Evolutionary conservation across 208 protist genomes (phyloP), one percentile per base, ranked within the genome.

Genomic region (Naegleria lovaniensis): DNA sequence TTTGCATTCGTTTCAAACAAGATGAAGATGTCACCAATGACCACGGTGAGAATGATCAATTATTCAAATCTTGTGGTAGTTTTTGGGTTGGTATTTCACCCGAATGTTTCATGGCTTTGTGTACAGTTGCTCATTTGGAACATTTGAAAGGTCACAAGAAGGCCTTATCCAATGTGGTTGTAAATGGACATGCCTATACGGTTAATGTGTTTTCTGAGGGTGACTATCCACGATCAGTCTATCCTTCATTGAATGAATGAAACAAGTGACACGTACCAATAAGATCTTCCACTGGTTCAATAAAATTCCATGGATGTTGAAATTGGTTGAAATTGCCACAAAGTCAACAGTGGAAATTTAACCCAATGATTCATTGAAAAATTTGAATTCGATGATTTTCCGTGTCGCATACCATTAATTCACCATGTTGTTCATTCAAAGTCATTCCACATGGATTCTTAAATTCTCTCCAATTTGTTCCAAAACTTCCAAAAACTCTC

Each of bases 41-140:
- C 5, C 11, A 29, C 41, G 16, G 16, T 5, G 9, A 33, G 16
- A 13, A 13, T 29, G 83, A 85, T 48, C 5, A 85, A 29, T 0
- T 40, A 43, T 48, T 48, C 5, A 85, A 85, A 85, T 43, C 36
- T 16, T 48, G 33, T 40, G 83, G 83, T 33, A 51, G 39, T 29
- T 85, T 85, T 33, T 85, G 39, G 39, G 83, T 85, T 85, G 83
- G 83, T 43, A 38, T 16, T 48, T 85, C 83, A 43, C 39, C 83
- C 16, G 83, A 85, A 29, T 85, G 83, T 43, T 16, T 43, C 11
- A 33, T 85, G 15, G 83, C 83, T 29, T n/a, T 85, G 7, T 36
- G 25, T n/a, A 79, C 67, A 19, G 19, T 67, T 2, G 55, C 55
- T 4, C 22, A 67, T 67, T 67, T 67, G 55, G 55, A 67, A 13